Conservation (phyloP, 768 basidiomycete genomes). For the Mycena sanguinolenta region DNA sequence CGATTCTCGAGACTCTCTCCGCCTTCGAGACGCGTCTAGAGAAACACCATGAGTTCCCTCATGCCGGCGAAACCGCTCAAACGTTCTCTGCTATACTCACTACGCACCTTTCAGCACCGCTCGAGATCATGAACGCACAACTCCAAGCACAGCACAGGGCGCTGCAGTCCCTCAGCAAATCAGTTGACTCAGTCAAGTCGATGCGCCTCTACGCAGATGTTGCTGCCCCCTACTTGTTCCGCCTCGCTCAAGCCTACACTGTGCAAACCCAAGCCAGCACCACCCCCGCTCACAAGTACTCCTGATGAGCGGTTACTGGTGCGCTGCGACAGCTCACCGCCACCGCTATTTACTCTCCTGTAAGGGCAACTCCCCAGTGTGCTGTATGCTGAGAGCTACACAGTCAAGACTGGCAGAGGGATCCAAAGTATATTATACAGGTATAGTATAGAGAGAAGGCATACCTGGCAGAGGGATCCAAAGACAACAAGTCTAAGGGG, state of each 20-base stretch:
- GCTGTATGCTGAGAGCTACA: too few species aligned
- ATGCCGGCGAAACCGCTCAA: neutral
- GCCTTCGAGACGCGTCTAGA: neutral
- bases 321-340: neutral
- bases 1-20: neutral
- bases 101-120: neutral
- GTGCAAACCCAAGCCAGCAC: too few species aligned
- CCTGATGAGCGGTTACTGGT: neutral
- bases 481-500: too few species aligned
- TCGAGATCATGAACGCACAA: neutral
- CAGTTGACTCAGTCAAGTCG: neutral
- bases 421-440: too few species aligned
- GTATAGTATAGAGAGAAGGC: too few species aligned
- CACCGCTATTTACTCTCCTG: neutral
- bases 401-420: too few species aligned
- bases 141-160: constrained; percentile 15
- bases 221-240: too few species aligned
- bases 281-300: neutral
- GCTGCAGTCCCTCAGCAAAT: neutral
- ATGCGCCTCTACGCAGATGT: too few species aligned
- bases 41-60: neutral
- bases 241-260: too few species aligned
- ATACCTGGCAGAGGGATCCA: too few species aligned
- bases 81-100: constrained; percentile 10
- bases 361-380: too few species aligned